These are phyloP conservation scores for Athelia sp. DNA, from an alignment of 1,284 basidiomycete genomes.

Conservation along the genomic window DNA sequence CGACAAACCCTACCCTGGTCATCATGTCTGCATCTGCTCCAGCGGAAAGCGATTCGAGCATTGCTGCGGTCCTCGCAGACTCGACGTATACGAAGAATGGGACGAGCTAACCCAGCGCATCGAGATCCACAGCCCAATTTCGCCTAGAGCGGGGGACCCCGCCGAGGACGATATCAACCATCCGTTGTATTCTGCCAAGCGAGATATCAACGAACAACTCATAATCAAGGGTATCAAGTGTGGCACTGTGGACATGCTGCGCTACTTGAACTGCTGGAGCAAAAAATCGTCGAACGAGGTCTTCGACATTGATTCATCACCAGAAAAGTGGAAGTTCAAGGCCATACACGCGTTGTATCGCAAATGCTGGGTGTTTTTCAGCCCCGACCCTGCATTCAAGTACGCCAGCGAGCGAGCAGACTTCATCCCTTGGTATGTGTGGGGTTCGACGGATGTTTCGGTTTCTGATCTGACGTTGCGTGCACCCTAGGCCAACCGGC, in stretches of 20 bases:
- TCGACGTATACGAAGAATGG: constrained; percentile 9
- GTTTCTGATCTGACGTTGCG: background rate
- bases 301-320: no score
- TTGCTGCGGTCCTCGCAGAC: constrained; percentile 8
- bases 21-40: constrained; percentile 12
- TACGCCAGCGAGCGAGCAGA: constrained; percentile 4
- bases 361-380: background rate
- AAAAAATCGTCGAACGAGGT: background rate
- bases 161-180: background rate
- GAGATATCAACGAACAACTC: background rate
- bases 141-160: background rate
- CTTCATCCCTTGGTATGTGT: constrained; percentile 3
- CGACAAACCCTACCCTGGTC: constrained; percentile 7
- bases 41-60: constrained; percentile 5
- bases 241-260: background rate
- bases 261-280: background rate
- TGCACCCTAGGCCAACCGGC: background rate
- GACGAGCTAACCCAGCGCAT: constrained; percentile 3
- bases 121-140: background rate
- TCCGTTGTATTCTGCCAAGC: background rate
- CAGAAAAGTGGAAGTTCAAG: background rate
- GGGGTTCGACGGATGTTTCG: background rate
- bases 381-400: constrained; percentile 7
- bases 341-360: background rate
- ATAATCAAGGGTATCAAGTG: background rate